Base-by-base conservation (phyloP, 2,329 filamentous ascomycete species). In the Davidsoniella eucalypti region DNA sequence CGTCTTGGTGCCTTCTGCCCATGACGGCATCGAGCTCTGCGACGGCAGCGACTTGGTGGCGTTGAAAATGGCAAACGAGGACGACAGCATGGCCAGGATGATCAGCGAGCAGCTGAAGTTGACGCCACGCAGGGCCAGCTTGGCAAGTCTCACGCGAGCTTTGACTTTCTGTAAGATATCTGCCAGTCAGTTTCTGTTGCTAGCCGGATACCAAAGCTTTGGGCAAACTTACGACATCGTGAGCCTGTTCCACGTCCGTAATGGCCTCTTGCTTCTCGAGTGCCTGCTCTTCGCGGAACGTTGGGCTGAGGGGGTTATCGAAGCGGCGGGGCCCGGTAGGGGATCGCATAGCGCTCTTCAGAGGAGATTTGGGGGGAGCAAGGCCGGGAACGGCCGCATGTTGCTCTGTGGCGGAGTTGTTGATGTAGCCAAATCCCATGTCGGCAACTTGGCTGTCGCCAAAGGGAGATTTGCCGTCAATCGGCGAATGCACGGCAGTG, bases 91-190 rank as follows among this genome's bases (percentile, higher is more conserved):
- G 55, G 87, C 73, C 52, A 98, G 75, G 56, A 98, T 86, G 62
- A 98, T 95, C 54, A 96, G 73, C 64, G 85, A 90, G 72, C 92
- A 98, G 65, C 86, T 87, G 66, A 98, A 96, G 73, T 90, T 95
- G 67, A 96, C 84, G 51, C 87, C 83, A 56, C 92, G 83, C n/a
- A 98, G 80, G 55, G 94, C 78, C 59, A 96, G 82, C 70, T 98
- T 98, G 58, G 90, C 92, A 65, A 96, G 73, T 44, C 92, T 80
- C 33, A 96, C 88, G 57, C 87, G 79, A 36, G 82, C 82, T 69
- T 95, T 96, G 64, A 94, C 78, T 82, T 84, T 93, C 90, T 94
- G 61, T 44, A 52, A 5, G 50, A 23, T 23, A 33, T 33, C 8
- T 33, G n/a, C 6, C 10, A 12, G 47, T 42, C 36, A 42, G 40